Base-by-base conservation (phyloP, 257 asterid species). In the Primulina huaijiensis region DNA sequence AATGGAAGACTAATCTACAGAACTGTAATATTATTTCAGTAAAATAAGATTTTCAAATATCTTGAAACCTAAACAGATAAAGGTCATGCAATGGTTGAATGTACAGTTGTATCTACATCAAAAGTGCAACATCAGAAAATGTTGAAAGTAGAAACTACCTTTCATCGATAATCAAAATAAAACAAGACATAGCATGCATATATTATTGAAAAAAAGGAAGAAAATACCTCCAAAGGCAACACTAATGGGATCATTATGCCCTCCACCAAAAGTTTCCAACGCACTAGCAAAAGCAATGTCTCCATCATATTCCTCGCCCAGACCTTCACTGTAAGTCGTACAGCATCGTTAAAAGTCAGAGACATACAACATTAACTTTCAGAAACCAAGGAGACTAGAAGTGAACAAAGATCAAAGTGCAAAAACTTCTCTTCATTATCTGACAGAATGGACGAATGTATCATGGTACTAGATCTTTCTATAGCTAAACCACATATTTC, bases 281-380 rank as follows among this genome's bases (percentile, higher is more conserved):
- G 94, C 92, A 75, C 96, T 88, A 17, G 98, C 98, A 74, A 95
- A 95, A 77, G 96, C 98, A 78, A 95, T 92, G 77, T 95, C 99
- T 70, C 93, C 96, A 79, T 95, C 99, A 76, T 95, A 95, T 76
- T 87, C 98, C 88, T 95, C 99, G 70, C 99, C 99, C 37, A 95
- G 97, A 73, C 98, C 99, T 83, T 92, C 99, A 67, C 99, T 94
- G 90, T 71, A 77, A 70, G 63, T 64, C 66, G 62, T 72, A 76
- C 71, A 78, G 73, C 68, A 72, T 30, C 29, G 37, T 40, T 25
- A 31, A 77, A 67, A 23, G 34, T 64, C 58, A 40, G 34, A 21
- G 50, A 40, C 62, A 16, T 62, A 68, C 67, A 68, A 56, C 71
- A 53, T 53, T 50, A 29, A 72, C 46, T 4, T 34, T 46, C 38